Evolutionary conservation across 306 rosid species (phyloP), one percentile per base, ranked within the genome.

Genomic region (Chamaecrista fasciculata): DNA sequence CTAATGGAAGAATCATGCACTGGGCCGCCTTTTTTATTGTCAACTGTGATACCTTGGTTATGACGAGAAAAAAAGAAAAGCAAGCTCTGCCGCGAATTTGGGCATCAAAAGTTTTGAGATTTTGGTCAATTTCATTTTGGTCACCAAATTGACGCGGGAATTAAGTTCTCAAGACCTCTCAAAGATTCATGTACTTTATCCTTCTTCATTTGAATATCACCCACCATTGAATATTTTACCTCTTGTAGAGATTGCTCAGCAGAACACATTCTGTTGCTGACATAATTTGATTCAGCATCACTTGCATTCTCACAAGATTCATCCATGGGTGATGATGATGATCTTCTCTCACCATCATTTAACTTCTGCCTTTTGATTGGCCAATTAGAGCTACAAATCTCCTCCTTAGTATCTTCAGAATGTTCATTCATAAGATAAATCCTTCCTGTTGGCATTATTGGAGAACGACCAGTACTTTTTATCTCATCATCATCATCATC

Each of bases 391-490:
- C 85, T 77, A 28, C 74, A 73, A 70, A 80, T 74, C 52, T 81
- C 87, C 65, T 83, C 83, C 9, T 67, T 61, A 4, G 52, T 33
- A 72, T 65, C 74, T 42, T 69, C 77, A 62, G 50, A 62, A 21
- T 65, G 65, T 39, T 80, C 79, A 24, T 72, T 77, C 72, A 69
- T 86, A 25, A 11, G 69, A 60, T 5, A 44, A 66, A 37, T 75
- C 67, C 33, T 77, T 47, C 58, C 47, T 23, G 62, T 55, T 64
- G 19, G 66, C 46, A 60, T 49, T 57, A 60, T 49, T 57, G 96
- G 88, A 75, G 84, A 89, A 53, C 76, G 89, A 28, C 70, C 85
- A 16, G 96, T 84, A 77, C 96, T 86, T 7, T 77, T 72, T 70
- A 86, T 87, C 79, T 89, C 91, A 55, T 88, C 87, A 26, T 78